phyloP scores from a whole-genome alignment of 192 early-diverging fungal species.

The Gaertneriomyces semiglobifer region DNA sequence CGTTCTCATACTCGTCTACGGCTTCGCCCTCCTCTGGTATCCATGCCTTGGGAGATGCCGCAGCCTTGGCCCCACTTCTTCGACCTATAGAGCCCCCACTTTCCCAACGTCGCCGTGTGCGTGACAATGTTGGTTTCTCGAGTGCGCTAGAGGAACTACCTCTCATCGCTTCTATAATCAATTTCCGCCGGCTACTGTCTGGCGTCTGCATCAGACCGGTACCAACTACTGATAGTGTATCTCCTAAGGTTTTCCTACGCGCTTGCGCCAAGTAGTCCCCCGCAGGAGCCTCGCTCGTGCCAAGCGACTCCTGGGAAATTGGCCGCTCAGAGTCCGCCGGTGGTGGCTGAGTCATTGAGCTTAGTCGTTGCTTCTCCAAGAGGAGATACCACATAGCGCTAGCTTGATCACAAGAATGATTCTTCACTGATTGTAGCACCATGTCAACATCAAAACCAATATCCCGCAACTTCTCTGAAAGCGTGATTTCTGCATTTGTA shows the following conservation, averaged over 20 bases:
- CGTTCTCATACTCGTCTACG: too few relatives aligned
- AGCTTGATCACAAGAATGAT: constrained; percentile 55
- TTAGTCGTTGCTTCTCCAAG: constrained; percentile 36
- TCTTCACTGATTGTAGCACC: constrained; percentile 53
- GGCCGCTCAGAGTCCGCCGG: neutral
- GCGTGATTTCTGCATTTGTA: constrained; percentile 45
- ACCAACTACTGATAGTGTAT: neutral
- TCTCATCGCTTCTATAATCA: too few relatives aligned
- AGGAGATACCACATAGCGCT: constrained; percentile 71
- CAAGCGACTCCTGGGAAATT: neutral
- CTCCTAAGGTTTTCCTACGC: constrained; percentile 5
- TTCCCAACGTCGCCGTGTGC: too few relatives aligned
- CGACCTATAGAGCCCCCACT: too few relatives aligned
- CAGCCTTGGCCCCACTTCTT: too few relatives aligned
- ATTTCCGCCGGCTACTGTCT: too few relatives aligned
- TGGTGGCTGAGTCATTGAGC: neutral
- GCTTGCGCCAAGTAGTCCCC: constrained; percentile 3
- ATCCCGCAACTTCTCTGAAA: constrained; percentile 43
- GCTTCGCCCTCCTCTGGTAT: too few relatives aligned
- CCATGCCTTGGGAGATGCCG: too few relatives aligned
- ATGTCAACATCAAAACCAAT: constrained; percentile 59
- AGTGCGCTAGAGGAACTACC: too few relatives aligned
- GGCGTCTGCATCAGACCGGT: too few relatives aligned
- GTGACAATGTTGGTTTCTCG: neutral
- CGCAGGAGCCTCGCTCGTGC: neutral